Percentiles rank a stretch among this genome's conserved stretches.
Conservation (phyloP, 2,329 filamentous ascomycete species). For the Thelonectria discophora region DNA sequence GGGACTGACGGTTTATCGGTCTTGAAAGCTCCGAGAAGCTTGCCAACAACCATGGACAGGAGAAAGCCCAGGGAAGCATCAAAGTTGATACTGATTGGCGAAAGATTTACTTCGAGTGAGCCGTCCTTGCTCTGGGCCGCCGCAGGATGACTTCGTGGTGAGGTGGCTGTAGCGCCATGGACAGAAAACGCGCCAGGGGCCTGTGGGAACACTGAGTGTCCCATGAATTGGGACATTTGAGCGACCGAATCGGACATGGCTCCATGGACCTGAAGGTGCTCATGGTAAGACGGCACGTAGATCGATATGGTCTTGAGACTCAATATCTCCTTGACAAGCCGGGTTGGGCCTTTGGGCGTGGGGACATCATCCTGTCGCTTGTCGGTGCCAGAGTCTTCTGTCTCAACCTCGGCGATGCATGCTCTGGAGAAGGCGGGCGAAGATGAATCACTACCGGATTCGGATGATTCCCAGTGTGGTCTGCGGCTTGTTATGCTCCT, state of each 20-base stretch:
- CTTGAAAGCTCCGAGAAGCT: conserved; percentile 58
- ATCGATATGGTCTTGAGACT: conserved; percentile 61
- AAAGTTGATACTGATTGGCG: conserved; percentile 62
- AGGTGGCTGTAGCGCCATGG: conserved; percentile 39
- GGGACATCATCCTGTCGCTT: conserved; percentile 51
- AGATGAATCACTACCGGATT: conserved; percentile 40
- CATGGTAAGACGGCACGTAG: conserved; percentile 62
- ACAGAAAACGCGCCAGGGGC: conserved; percentile 71
- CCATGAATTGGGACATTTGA: conserved; percentile 45
- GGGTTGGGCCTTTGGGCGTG: conserved; percentile 62
- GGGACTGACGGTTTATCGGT: conserved; percentile 25
- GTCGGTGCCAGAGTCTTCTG: conserved; percentile 18
- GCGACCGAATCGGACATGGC: conserved; percentile 41
- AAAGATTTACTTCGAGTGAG: conserved; percentile 59
- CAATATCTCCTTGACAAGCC: conserved; percentile 65
- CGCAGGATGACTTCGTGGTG: conserved; percentile 13
- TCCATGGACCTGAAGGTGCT: conserved; percentile 52
- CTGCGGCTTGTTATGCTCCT: conserved; percentile 18
- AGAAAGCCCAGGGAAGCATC: conserved; percentile 66
- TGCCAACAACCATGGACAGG: conserved; percentile 60
- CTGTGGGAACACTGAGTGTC: conserved; percentile 57
- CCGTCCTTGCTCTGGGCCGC: conserved; percentile 28
- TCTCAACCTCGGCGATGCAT: conserved; percentile 32
- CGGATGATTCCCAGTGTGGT: conserved; percentile 17
- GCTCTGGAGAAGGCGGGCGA: conserved; percentile 43